Conservation (phyloP, 2,329 filamentous ascomycete genomes). For the Fusarium pseudoanthophilum region DNA sequence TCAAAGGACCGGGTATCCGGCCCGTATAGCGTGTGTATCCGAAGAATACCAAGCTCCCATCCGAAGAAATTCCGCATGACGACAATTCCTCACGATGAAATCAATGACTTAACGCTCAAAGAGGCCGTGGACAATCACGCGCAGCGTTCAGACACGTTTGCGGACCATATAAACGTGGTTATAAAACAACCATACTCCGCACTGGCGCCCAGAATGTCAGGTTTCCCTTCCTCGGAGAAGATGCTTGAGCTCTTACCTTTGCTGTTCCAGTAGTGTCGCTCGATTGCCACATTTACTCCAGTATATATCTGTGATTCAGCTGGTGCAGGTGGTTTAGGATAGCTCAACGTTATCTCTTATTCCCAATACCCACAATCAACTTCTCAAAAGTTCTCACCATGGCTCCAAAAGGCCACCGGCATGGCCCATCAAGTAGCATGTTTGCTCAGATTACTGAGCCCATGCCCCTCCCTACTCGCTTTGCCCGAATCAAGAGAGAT, state of each 20-base stretch:
- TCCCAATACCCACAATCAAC: background rate
- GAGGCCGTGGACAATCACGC: slow-evolving; percentile 4
- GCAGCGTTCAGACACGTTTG: slow-evolving; percentile 3
- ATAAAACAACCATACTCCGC: slow-evolving; percentile 19
- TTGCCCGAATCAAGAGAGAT: slow-evolving; percentile 54
- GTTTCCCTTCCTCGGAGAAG: background rate
- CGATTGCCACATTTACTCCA: background rate
- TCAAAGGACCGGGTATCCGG: slow-evolving; percentile 34
- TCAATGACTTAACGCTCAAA: slow-evolving; percentile 18
- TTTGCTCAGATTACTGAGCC: slow-evolving; percentile 44
- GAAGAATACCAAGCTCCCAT: slow-evolving; percentile 36
- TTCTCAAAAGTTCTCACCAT: slow-evolving; percentile 14
- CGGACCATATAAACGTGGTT: slow-evolving; percentile 5
- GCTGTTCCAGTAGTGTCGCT: background rate
- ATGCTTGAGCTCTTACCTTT: background rate
- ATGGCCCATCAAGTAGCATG: slow-evolving; percentile 43
- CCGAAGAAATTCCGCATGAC: slow-evolving; percentile 42
- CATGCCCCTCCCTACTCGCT: slow-evolving; percentile 53
- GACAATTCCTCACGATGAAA: slow-evolving; percentile 7
- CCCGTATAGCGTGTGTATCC: slow-evolving; percentile 40
- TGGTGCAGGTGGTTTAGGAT: background rate
- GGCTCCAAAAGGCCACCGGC: slow-evolving; percentile 28
- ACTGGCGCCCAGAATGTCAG: slow-evolving; percentile 5
- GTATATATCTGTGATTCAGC: background rate
- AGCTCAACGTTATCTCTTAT: slow-evolving; percentile 2